Percentiles rank a stretch among this genome's conserved stretches.
phyloP scores from a whole-genome alignment of 352 stramenopile genomes.

The Globisporangium nagaii region DNA sequence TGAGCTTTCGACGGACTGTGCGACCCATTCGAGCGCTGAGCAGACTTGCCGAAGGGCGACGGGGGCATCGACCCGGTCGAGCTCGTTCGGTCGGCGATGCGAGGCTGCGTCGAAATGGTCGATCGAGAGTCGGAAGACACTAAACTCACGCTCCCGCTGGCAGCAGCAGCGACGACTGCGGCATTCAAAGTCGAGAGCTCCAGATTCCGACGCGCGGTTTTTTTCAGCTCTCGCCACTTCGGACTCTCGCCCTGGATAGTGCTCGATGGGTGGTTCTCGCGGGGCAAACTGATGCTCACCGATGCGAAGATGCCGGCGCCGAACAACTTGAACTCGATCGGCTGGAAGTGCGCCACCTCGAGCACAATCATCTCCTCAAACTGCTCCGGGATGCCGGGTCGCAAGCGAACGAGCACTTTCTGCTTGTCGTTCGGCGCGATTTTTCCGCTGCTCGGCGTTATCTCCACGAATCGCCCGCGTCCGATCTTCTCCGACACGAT shows the following conservation, averaged over 20 bases:
- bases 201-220: conserved; percentile 39
- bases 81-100: conserved; percentile 26
- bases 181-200: conserved; percentile 24
- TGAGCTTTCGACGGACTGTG: conserved; percentile 16
- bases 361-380: conserved; percentile 89
- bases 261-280: conserved; percentile 59
- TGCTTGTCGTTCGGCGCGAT: conserved; percentile 89
- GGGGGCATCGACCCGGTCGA: conserved; percentile 21
- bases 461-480: conserved; percentile 55
- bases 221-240: conserved; percentile 75
- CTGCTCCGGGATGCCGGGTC: conserved; percentile 80
- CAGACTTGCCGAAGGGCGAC: conserved; percentile 12
- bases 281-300: conserved; percentile 86
- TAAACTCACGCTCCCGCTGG: conserved; percentile 4
- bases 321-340: conserved; percentile 86
- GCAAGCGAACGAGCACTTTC: conserved; percentile 81
- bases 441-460: conserved; percentile 73
- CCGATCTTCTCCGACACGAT: conserved; percentile 40
- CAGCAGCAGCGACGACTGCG: conserved; percentile 14
- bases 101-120: conserved; percentile 34
- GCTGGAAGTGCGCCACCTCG: conserved; percentile 93
- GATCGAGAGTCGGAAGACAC: conserved; percentile 44
- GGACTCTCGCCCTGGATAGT: conserved; percentile 44
- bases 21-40: conserved; percentile 14
- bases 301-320: conserved; percentile 88